Evolutionary conservation across 1,284 basidiomycete genomes (phyloP), one percentile per base, ranked within the genome.

Genomic region (Leccinum subfulvum): DNA sequence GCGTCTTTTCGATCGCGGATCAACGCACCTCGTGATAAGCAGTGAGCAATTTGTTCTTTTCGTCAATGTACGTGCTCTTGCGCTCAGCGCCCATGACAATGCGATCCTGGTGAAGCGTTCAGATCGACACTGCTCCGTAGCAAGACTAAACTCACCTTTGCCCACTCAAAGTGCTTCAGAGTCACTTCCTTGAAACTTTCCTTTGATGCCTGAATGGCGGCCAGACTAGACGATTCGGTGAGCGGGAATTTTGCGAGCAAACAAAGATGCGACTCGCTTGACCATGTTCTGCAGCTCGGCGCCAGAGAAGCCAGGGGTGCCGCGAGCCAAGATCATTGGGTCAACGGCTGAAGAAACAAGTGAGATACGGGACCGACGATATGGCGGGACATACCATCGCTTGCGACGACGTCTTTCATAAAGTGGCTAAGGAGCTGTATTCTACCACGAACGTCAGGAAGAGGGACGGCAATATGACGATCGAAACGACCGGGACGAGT

Each of bases 71-170:
- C 56, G 90, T 88, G 64, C 91, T 95, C 79, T 88, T 91, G 66
- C 95, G 83, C 76, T 98, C 95, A 26, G 92, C 92, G 56, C 96
- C 95, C 94, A 98, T 95, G 67, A 97, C 79, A 67, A 97, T 97
- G 59, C 94, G 90, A 76, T 96, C 94, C 90, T 90, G 71, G 55
- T 62, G 47, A 41, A 41, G 26, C 57, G 39, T 66, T 64, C 57
- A 35, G 58, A 57, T 56, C 62, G 63, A 39, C 18, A 7, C 33
- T 39, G 33, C 2, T 21, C 13, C 2, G 4, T 35, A 58, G 59
- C 21, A 18, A 30, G 54, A 53, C 52, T 9, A 57, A 56, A 41
- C 68, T 66, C 69, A 89, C 93, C 84, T 90, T 96, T 66, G 95
- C 95, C 95, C 95, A 98, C 80, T 97, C 95, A 73, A 97, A 93